Conservation (phyloP, 129 eudicot species). For the carrot (Daucus carota) region DH1_v3.0 NC_030384.2:29800501-29801000, state of each 20-base stretch:
- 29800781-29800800: background rate
- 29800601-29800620: no score
- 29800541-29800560: no score
- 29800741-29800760: background rate
- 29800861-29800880: background rate
- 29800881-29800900: background rate
- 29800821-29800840: background rate
- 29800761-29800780: background rate
- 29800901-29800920: background rate
- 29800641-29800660: background rate
- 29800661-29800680: background rate
- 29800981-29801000: background rate
- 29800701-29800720: background rate
- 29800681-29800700: background rate
- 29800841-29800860: background rate
- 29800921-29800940: background rate
- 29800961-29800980: background rate
- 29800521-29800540: no score
- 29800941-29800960: background rate
- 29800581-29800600: no score
- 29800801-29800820: background rate
- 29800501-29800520: no score
- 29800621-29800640: background rate
- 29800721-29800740: background rate
- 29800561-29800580: no score